Evolutionary conservation across 495 filamentous ascomycete genomes (phyloP), one percentile per base, ranked within the genome.

Genomic region (Lasiosphaeris hirsuta): DNA sequence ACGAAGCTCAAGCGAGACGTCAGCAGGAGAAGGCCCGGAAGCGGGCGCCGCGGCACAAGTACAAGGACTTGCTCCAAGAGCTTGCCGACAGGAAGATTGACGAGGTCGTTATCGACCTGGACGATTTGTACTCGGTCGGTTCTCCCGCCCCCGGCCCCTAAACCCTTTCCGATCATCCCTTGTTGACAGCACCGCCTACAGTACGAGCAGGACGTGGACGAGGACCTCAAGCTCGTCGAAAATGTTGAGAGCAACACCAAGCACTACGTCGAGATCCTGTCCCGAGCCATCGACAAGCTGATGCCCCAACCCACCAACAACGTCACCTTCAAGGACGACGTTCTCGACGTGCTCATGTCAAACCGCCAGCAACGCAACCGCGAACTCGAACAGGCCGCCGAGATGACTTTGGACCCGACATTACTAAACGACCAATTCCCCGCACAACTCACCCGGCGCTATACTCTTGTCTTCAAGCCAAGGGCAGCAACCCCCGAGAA

Each of bases 381-480:
- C 56, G 83, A 82, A 3, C 79, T 93, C 56, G 74, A 77, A 41
- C 79, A 86, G 64, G 83, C 84, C 30, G 80, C 84, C 58, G 88
- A 92, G 58, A 84, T 82, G 33, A 83, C 85, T 39, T 78, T 80
- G 54, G 86, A 92, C 57, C 76, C 84, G 5, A 72, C 77, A 14
- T 47, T 78, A 7, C 65, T 78, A 14, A 78, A 82, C 10, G 81
- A 85, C 15, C 83, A 90, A 56, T 98, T 96, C 71, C 94, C 94
- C 7, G 81, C 95, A 3, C 89, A 92, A 63, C 83, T 98, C 42
- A 97, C 94, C 15, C 86, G 94, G 34, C 86, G 94, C 65, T 98
- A 97, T 74, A 92, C 90, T 4, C 82, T 98, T 51, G 90, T 91
- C 71, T 96, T 98, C 79, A 97, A 94, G 78, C 92, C 95, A 3